These are phyloP conservation scores for Ustilago hordei DNA, from an alignment of 1,284 basidiomycete species.

Conservation along the genomic window DNA sequence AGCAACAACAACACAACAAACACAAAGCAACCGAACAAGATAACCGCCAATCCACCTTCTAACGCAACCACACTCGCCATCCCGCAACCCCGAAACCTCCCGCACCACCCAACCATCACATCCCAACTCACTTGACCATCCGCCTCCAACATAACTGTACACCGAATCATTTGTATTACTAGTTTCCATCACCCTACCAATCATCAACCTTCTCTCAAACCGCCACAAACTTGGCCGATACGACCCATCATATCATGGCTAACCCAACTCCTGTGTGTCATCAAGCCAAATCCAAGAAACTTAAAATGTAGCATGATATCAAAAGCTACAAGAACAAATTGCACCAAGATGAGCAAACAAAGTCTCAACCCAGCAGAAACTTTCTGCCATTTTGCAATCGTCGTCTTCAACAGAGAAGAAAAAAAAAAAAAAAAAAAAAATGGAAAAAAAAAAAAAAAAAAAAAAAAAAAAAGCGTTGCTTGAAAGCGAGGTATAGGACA, in stretches of 20 bases:
- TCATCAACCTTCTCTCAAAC: not conserved
- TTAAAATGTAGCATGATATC: no score
- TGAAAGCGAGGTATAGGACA: not conserved
- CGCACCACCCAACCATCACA: not conserved
- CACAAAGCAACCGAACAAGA: not conserved
- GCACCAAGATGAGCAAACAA: no score
- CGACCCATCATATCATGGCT: no score
- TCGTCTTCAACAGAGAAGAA: not conserved
- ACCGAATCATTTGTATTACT: no score
- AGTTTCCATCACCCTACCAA: no score
- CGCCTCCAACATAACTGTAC: no score
- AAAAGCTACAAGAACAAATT: no score
- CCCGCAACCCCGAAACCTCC: not conserved
- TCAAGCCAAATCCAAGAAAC: no score
- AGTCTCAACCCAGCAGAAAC: no score
- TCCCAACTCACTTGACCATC: no score
- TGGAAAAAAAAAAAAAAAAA: not conserved
- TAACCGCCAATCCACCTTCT: conserved; percentile 17
- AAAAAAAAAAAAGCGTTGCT: not conserved
- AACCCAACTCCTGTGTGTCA: no score
- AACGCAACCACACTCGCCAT: conserved; percentile 8
- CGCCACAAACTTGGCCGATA: no score
- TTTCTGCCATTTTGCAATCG: not conserved
- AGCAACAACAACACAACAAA: not conserved
- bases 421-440: not conserved